Evolutionary conservation across 2,329 filamentous ascomycete genomes (phyloP), one percentile per base, ranked within the genome.

Genomic region (Alternaria novae-zelandiae): DNA sequence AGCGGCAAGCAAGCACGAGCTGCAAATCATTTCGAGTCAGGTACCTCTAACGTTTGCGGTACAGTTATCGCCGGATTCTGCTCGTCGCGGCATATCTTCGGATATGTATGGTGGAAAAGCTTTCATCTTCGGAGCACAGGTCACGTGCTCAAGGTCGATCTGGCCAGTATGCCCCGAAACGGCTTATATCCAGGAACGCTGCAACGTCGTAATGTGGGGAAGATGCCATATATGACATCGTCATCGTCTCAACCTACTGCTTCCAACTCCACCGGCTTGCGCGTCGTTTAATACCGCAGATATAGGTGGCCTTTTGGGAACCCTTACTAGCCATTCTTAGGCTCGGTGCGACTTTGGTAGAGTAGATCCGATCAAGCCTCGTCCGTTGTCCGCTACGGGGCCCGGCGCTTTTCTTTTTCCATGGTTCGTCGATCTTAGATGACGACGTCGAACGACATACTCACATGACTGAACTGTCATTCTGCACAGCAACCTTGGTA

Each of bases 1-100:
- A 68, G 68, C 64, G 61, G 49, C 62, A 59, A 69, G 68, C 70
- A 69, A 69, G 68, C 70, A 69, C 70, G 63, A 70, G 61, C 67
- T 70, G 55, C 59, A 36, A 61, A 61, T 67, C 60, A 59, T 56
- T 46, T 47, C 49, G 66, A 66, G 59, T 66, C 67, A 67, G 51
- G 59, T 60, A 57, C 64, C 62, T 65, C 47, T 53, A 15, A 56
- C 26, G 43, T 36, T 21, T 25, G 4, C 13, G 44, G 47, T 43
- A 54, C 51, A 45, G 26, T 46, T 26, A 36, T 55, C 56, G 25
- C 54, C 47, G 54, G 36, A 17, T 46, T 41, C 51, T 30, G 58
- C 59, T 65, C 62, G 50, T 61, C 57, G 46, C 60, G 57, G 49
- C 32, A 57, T 11, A 25, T 44, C 51, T 49, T 41, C 21, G 30